Base-by-base conservation (phyloP, 2,329 filamentous ascomycete species). In the Neofusicoccum laricinum region DNA sequence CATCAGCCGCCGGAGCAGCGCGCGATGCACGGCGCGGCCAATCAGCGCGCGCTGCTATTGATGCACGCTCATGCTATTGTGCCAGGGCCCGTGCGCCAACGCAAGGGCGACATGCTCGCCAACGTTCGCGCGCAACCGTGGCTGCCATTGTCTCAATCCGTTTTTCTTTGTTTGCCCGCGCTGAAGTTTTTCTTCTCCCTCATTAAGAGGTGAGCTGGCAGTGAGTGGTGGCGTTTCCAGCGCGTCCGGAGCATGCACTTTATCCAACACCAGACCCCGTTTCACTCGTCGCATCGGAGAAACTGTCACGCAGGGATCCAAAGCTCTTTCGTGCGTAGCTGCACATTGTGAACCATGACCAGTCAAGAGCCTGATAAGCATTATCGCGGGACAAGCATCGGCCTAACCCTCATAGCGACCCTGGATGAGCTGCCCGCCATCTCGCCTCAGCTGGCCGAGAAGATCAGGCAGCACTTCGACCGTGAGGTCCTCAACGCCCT, bases 331-430 rank as follows among this genome's bases (percentile, higher is more conserved):
- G 8, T 17, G 41, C 41, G n/a, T 34, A 15, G 12, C 30, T 30
- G 12, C 11, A 4, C 34, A n/a, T 8, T 32, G 3, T 40, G 8
- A 8, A n/a, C n/a, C 14, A 63, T 63, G 61, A 38, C 41, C 49
- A 63, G 40, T 19, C 49, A 45, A 46, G 50, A 53, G 10, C 48
- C 49, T 7, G 41, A 38, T 43, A 45, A 64, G 50, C 50, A 64
- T 19, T 64, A 64, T 19, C 62, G 62, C 12, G 40, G 43, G n/a
- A 58, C 62, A 30, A 64, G 50, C 19, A 50, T 64, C 50, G 62
- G 62, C 32, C 50, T 30, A 21, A 14, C 62, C 5, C 62, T 64
- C 14, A 58, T 64, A 34, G 62, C 41, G 6, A 40, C 41, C 15
- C 43, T 64, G 51, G 62, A 64, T 19, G 62, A 57, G 25, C 50